Percentiles rank a stretch among this genome's conserved stretches.
These are phyloP conservation scores for Chrysanthemum lavandulifolium DNA, from an alignment of 129 eudicot species.

Conservation along the genomic window DNA sequence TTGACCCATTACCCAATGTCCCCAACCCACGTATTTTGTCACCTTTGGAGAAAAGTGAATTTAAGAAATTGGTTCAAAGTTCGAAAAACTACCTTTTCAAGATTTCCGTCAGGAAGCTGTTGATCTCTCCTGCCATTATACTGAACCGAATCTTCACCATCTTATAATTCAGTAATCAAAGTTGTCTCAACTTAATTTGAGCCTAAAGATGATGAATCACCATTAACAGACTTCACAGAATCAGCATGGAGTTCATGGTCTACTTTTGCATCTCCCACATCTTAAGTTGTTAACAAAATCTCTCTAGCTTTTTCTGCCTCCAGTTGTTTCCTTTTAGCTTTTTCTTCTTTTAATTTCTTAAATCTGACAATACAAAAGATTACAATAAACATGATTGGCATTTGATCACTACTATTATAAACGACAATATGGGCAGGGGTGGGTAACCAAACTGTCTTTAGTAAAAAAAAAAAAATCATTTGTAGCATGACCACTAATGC, in stretches of 20 bases:
- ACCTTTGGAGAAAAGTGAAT: background rate
- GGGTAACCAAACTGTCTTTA: too few species aligned
- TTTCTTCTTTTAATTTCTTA: slow-evolving; percentile 86
- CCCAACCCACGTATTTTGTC: too few species aligned
- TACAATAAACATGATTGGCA: slow-evolving; percentile 1
- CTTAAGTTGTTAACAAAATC: slow-evolving; percentile 33
- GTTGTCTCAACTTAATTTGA: background rate
- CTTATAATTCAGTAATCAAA: slow-evolving; percentile 25
- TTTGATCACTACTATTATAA: background rate
- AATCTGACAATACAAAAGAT: slow-evolving; percentile 50
- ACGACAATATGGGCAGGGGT: background rate
- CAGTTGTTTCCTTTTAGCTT: slow-evolving; percentile 62
- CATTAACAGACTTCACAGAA: slow-evolving; percentile 39
- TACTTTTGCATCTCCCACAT: slow-evolving; percentile 28
- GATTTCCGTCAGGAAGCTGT: slow-evolving; percentile 33
- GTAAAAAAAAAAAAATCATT: background rate
- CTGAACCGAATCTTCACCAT: slow-evolving; percentile 28
- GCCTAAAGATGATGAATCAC: slow-evolving; percentile 32
- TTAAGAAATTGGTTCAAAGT: background rate
- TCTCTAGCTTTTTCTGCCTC: slow-evolving; percentile 58
- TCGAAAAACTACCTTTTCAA: slow-evolving; percentile 43
- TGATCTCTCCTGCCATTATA: slow-evolving; percentile 24
- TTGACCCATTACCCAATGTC: too few species aligned
- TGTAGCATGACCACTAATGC: background rate
- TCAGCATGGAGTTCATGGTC: slow-evolving; percentile 22